Conservation (phyloP, 2,329 filamentous ascomycete species). For the Xylariaceae sp. region DNA sequence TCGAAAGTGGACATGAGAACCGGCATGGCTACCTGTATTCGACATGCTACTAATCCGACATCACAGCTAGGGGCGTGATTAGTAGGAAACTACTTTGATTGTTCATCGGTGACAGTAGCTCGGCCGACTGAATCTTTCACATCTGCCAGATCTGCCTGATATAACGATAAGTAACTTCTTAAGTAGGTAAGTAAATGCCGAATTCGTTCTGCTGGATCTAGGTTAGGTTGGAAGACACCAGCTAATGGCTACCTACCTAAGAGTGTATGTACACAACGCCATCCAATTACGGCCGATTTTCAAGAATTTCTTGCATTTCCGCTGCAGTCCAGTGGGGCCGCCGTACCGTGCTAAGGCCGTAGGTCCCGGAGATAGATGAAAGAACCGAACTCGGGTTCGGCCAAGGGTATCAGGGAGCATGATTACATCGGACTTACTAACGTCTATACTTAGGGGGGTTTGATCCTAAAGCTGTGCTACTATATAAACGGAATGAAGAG, state of each 20-base stretch:
- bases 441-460: too few species aligned
- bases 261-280: slow-evolving; percentile 13
- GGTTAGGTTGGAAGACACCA: neutral
- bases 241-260: slow-evolving; percentile 8
- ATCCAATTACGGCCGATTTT: slow-evolving; percentile 12
- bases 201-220: neutral
- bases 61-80: neutral
- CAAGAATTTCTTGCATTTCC: slow-evolving; percentile 25
- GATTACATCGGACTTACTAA: too few species aligned
- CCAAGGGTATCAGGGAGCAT: too few species aligned
- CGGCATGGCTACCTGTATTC: neutral
- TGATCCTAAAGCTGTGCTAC: too few species aligned
- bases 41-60: neutral
- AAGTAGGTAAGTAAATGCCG: too few species aligned
- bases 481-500: too few species aligned
- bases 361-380: too few species aligned
- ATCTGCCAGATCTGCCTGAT: too few species aligned
- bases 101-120: neutral
- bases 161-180: too few species aligned
- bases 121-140: too few species aligned
- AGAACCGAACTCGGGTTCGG: too few species aligned
- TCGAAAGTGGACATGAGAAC: neutral
- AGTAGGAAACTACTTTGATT: neutral
- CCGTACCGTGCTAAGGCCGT: too few species aligned
- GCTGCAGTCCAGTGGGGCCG: slow-evolving; percentile 12